Conservation (phyloP, 2,329 filamentous ascomycete species). For the Pseudocercospora crystallina region DNA sequence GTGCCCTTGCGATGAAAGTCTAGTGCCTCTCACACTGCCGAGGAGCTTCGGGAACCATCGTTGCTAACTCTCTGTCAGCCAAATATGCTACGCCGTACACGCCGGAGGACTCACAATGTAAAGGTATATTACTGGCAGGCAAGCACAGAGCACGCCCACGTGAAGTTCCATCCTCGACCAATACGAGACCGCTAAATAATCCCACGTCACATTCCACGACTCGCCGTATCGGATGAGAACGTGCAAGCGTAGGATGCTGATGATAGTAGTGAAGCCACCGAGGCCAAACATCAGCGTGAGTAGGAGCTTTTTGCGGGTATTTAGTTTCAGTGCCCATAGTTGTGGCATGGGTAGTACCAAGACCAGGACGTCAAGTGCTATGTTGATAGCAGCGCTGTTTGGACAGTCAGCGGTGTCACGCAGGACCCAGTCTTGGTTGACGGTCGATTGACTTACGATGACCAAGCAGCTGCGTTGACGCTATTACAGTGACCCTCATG, state of each 20-base stretch:
- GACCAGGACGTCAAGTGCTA: neutral
- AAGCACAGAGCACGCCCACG: conserved; percentile 4
- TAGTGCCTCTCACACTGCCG: too few species aligned
- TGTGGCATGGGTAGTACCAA: conserved; percentile 3
- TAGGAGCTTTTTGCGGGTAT: conserved; percentile 4
- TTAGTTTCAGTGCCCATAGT: conserved; percentile 8
- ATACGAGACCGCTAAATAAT: too few species aligned
- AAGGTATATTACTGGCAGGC: conserved; percentile 1
- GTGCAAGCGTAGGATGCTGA: conserved; percentile 1
- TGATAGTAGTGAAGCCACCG: conserved; percentile 2
- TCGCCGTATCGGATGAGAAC: neutral
- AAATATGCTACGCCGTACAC: too few species aligned
- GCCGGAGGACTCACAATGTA: neutral
- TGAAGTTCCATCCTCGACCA: neutral
- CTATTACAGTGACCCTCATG: conserved; percentile 1
- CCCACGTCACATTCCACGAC: neutral
- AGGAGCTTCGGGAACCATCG: too few species aligned
- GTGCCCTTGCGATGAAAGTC: too few species aligned
- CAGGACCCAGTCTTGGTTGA: neutral
- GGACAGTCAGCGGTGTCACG: neutral
- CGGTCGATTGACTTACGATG: neutral
- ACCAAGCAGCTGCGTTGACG: neutral
- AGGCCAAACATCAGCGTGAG: conserved; percentile 11
- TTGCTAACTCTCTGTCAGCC: too few species aligned
- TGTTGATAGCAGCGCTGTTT: neutral